Percentiles rank a stretch among this genome's conserved stretches.
Evolutionary conservation across 2,329 filamentous ascomycete species (phyloP).

Genomic region (Phyllosticta paracitricarpa): DNA sequence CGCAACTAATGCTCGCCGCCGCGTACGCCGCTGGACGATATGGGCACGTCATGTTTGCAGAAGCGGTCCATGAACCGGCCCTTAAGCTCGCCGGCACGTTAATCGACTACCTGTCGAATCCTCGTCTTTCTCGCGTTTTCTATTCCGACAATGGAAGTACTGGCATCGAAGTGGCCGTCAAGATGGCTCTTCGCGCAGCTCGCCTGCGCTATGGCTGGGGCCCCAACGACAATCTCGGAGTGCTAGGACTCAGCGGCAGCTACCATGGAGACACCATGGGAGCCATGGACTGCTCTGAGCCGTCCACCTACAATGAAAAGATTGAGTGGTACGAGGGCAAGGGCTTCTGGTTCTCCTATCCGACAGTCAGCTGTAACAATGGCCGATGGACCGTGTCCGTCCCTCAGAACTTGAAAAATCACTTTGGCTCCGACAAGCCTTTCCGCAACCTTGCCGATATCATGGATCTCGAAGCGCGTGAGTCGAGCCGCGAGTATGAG

Average conservation of each 20-base stretch:
- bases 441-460: slow-evolving; percentile 25
- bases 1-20: slow-evolving; percentile 60
- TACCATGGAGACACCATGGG: slow-evolving; percentile 87
- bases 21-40: slow-evolving; percentile 76
- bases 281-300: slow-evolving; percentile 77
- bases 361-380: slow-evolving; percentile 54
- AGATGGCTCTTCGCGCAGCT: slow-evolving; percentile 70
- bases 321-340: slow-evolving; percentile 77
- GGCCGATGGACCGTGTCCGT: slow-evolving; percentile 47
- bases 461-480: slow-evolving; percentile 31
- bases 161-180: slow-evolving; percentile 72
- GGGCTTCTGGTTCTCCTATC: slow-evolving; percentile 75
- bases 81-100: slow-evolving; percentile 57
- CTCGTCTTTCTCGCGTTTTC: slow-evolving; percentile 61
- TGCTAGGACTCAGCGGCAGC: slow-evolving; percentile 67
- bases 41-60: slow-evolving; percentile 82
- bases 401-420: not conserved
- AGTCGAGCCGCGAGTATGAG: slow-evolving; percentile 25
- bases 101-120: slow-evolving; percentile 50
- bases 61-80: slow-evolving; percentile 69
- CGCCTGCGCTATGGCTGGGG: slow-evolving; percentile 58
- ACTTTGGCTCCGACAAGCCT: slow-evolving; percentile 32
- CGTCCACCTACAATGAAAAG: slow-evolving; percentile 67
- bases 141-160: slow-evolving; percentile 81
- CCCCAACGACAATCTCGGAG: slow-evolving; percentile 47